These are phyloP conservation scores for Colletotrichum truncatum DNA, from an alignment of 2,329 filamentous ascomycete genomes.

Conservation along the genomic window DNA sequence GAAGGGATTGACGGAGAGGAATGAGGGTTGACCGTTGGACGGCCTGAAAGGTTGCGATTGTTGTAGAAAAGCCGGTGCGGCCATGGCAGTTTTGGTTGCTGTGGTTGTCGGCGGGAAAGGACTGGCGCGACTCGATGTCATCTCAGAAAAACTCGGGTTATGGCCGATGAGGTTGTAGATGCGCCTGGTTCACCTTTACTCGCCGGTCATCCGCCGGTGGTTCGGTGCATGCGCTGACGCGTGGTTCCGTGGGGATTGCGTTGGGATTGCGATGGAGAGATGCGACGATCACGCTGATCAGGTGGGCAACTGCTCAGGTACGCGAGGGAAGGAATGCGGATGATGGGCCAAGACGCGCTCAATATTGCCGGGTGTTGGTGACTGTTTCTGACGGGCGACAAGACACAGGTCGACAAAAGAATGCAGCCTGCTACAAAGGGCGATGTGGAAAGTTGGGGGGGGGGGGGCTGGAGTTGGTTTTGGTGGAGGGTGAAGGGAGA, in stretches of 20 bases:
- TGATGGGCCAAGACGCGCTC: conserved; percentile 13
- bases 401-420: conserved; percentile 7
- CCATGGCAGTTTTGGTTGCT: conserved; percentile 50
- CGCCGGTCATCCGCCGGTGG: conserved; percentile 41
- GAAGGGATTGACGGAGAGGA: conserved; percentile 44
- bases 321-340: neutral
- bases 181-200: conserved; percentile 34
- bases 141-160: conserved; percentile 30
- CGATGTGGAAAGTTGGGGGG: conserved; percentile 20
- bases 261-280: neutral
- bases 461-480: conserved; percentile 11
- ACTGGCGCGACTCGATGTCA: conserved; percentile 42
- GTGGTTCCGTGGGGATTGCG: conserved; percentile 11
- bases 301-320: neutral
- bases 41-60: conserved; percentile 50
- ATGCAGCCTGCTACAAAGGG: conserved; percentile 25
- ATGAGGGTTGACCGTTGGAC: conserved; percentile 45
- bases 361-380: conserved; percentile 9
- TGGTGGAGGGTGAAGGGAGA: conserved; percentile 3
- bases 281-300: conserved; percentile 22
- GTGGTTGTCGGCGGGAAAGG: conserved; percentile 39
- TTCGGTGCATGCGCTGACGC: conserved; percentile 39
- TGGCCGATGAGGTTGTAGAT: conserved; percentile 37
- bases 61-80: conserved; percentile 52
- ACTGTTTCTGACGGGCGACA: conserved; percentile 10